These are phyloP conservation scores for Martensiomyces pterosporus DNA, from an alignment of 192 early-diverging fungal genomes.

Conservation along the genomic window DNA sequence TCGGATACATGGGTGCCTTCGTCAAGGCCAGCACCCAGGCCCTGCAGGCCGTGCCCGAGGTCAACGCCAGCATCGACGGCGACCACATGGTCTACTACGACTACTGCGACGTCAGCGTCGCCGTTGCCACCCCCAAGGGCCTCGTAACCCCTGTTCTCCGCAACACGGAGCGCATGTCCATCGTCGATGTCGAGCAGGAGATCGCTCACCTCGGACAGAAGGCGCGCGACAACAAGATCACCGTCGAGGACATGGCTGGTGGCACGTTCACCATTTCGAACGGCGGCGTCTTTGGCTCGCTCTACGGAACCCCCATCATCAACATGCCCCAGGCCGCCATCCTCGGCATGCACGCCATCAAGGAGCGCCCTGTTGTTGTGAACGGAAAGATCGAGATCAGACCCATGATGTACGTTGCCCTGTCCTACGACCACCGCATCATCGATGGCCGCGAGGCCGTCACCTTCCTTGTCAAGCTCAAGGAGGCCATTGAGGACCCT, in stretches of 20 bases:
- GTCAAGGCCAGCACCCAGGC: constrained; percentile 86
- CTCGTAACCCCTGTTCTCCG: constrained; percentile 95
- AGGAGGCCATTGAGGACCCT: constrained; percentile 97
- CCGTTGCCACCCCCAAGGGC: constrained; percentile 98
- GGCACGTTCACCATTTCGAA: constrained; percentile 99
- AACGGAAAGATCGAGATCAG: constrained; percentile 88
- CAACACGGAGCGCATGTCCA: constrained; percentile 81
- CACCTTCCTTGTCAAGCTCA: constrained; percentile 95
- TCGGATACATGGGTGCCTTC: constrained; percentile 98
- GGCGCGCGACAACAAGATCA: constrained; percentile 93
- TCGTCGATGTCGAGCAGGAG: constrained; percentile 88
- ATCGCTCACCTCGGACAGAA: constrained; percentile 82
- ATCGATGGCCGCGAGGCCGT: constrained; percentile 99
- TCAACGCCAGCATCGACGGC: constrained; percentile 94
- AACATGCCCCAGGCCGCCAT: constrained; percentile 97
- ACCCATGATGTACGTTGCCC: constrained; percentile 96
- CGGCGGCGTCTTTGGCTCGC: constrained; percentile 97
- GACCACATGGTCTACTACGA: constrained; percentile 88
- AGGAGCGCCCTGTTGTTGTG: constrained; percentile 92
- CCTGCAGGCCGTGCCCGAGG: constrained; percentile 84
- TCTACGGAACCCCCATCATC: constrained; percentile 97
- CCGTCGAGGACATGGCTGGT: constrained; percentile 96
- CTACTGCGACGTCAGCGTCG: constrained; percentile 92
- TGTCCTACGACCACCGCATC: constrained; percentile 98
- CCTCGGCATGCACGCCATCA: constrained; percentile 97